phyloP scores from a whole-genome alignment of 2,329 filamentous ascomycete genomes.

The Neurospora sp. region DNA sequence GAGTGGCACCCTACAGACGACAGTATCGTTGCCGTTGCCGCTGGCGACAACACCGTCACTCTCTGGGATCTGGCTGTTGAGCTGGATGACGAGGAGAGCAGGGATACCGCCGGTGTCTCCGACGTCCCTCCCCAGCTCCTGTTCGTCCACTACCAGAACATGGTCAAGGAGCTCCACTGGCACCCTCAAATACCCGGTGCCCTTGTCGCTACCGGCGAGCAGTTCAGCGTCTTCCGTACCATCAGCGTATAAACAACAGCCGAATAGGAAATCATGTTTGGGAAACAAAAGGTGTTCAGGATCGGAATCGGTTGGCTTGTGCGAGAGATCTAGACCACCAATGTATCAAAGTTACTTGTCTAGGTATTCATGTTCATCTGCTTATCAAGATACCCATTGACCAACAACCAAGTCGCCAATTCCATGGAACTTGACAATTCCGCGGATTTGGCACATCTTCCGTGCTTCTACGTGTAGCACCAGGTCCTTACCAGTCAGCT shows the following conservation, averaged over 20 bases:
- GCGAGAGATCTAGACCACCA: neutral
- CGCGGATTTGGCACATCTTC: neutral
- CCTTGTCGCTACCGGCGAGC: conserved; percentile 81
- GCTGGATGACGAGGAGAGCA: conserved; percentile 92
- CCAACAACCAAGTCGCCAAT: neutral
- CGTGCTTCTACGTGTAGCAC: neutral
- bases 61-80: conserved; percentile 96
- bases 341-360: neutral
- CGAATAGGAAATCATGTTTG: conserved; percentile 8
- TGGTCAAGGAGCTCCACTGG: conserved; percentile 95
- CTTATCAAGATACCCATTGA: neutral
- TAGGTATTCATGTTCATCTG: neutral
- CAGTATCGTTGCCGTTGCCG: conserved; percentile 85
- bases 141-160: conserved; percentile 93
- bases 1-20: conserved; percentile 98
- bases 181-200: conserved; percentile 90
- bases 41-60: conserved; percentile 88
- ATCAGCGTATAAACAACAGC: conserved; percentile 56
- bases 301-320: neutral
- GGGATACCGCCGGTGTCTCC: conserved; percentile 73
- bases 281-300: neutral
- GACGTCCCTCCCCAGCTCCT: conserved; percentile 90
- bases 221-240: conserved; percentile 78
- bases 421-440: neutral
- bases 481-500: neutral